Conservation (phyloP, 805 yeast species). For the Saturnispora sekii region DNA sequence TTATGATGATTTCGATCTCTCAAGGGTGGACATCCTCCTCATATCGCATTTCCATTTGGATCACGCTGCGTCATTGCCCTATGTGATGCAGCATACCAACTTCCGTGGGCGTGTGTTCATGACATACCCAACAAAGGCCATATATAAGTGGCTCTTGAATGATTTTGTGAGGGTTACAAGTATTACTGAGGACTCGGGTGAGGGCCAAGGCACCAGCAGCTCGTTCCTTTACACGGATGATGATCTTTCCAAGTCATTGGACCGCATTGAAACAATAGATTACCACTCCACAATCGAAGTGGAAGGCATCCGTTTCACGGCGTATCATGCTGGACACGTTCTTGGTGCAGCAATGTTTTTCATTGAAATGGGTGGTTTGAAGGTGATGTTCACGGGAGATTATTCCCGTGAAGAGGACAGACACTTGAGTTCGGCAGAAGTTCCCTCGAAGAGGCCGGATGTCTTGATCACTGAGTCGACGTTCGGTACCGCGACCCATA, state of each 20-base stretch:
- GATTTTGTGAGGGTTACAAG: slow-evolving; percentile 90
- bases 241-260: slow-evolving; percentile 80
- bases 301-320: slow-evolving; percentile 91
- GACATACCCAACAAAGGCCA: slow-evolving; percentile 99
- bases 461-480: slow-evolving; percentile 90
- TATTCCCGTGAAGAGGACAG: slow-evolving; percentile 94
- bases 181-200: slow-evolving; percentile 35
- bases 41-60: slow-evolving; percentile 96
- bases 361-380: slow-evolving; percentile 87
- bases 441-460: slow-evolving; percentile 83
- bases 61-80: slow-evolving; percentile 96
- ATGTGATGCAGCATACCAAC: slow-evolving; percentile 93
- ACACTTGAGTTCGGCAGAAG: slow-evolving; percentile 90
- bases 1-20: slow-evolving; percentile 88
- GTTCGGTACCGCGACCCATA: slow-evolving; percentile 96
- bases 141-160: slow-evolving; percentile 87
- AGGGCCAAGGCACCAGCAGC: slow-evolving; percentile 35
- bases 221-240: slow-evolving; percentile 70
- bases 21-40: slow-evolving; percentile 75
- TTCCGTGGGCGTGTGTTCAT: slow-evolving; percentile 94
- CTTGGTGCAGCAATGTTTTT: slow-evolving; percentile 98
- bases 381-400: slow-evolving; percentile 89
- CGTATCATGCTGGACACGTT: slow-evolving; percentile 99
- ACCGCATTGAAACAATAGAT: slow-evolving; percentile 85
- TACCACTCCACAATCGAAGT: slow-evolving; percentile 93